Conservation (phyloP, 441 rosid genomes). For the Croton setiger region DNA sequence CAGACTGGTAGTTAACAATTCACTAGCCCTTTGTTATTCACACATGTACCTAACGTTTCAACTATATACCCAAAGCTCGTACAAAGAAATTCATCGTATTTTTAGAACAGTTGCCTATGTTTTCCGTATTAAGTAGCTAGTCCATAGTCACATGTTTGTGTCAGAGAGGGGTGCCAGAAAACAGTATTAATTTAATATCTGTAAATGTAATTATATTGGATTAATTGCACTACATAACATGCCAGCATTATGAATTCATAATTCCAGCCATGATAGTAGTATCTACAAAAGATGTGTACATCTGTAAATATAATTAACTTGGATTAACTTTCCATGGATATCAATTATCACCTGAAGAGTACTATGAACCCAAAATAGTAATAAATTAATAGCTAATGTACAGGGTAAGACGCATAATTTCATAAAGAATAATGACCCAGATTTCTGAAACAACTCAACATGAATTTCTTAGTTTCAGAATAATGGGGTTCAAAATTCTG, state of each 20-base stretch:
- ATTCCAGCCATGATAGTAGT: neutral
- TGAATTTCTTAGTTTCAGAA: neutral
- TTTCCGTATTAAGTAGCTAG: too few species aligned
- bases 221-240: neutral
- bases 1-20: neutral
- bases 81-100: too few species aligned
- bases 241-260: neutral
- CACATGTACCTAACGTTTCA: neutral
- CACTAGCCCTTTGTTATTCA: too few species aligned
- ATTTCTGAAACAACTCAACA: neutral
- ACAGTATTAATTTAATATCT: neutral
- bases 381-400: neutral
- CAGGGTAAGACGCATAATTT: neutral
- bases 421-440: neutral
- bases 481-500: neutral
- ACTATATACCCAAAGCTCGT: too few species aligned
- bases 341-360: neutral
- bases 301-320: neutral
- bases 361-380: neutral
- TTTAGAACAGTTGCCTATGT: too few species aligned
- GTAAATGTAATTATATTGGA: neutral
- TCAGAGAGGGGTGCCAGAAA: neutral
- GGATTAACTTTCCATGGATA: neutral
- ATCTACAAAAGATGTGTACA: neutral
- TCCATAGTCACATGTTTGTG: neutral